Conservation (phyloP, 148 eudicot species). For the Diospyros lotus region DNA sequence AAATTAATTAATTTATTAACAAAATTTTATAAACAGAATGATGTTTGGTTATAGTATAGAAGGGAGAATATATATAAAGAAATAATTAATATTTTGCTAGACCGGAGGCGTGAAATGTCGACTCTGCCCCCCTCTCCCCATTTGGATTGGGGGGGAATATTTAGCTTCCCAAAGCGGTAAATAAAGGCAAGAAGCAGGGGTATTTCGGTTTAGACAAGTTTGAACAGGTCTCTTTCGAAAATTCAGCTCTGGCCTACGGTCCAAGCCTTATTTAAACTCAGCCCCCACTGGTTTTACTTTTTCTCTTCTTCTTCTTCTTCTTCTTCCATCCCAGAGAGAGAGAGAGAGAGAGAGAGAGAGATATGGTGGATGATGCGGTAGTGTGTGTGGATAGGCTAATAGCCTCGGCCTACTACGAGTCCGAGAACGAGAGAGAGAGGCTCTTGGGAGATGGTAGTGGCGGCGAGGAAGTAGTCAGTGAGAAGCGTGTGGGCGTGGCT, state of each 20-base stretch:
- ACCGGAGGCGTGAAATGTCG: too few relatives aligned
- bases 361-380: slow-evolving; percentile 65
- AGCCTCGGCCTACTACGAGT: slow-evolving; percentile 37
- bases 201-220: background rate
- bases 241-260: background rate
- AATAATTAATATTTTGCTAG: too few relatives aligned
- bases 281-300: slow-evolving; percentile 3
- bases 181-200: background rate
- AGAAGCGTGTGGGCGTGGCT: background rate
- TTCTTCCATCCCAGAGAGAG: background rate
- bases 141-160: too few relatives aligned
- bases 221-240: slow-evolving; percentile 13
- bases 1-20: too few relatives aligned
- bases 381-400: slow-evolving; percentile 59
- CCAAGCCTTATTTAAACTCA: slow-evolving; percentile 8
- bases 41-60: too few relatives aligned
- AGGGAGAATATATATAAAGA: too few relatives aligned
- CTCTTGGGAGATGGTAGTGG: background rate
- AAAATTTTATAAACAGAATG: too few relatives aligned
- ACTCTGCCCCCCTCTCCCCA: too few relatives aligned
- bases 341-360: background rate
- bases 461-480: slow-evolving; percentile 2
- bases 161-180: background rate
- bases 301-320: background rate
- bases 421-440: slow-evolving; percentile 18